These are phyloP conservation scores for Auricularia heimuer DNA, from an alignment of 768 basidiomycete species.

Conservation along the genomic window DNA sequence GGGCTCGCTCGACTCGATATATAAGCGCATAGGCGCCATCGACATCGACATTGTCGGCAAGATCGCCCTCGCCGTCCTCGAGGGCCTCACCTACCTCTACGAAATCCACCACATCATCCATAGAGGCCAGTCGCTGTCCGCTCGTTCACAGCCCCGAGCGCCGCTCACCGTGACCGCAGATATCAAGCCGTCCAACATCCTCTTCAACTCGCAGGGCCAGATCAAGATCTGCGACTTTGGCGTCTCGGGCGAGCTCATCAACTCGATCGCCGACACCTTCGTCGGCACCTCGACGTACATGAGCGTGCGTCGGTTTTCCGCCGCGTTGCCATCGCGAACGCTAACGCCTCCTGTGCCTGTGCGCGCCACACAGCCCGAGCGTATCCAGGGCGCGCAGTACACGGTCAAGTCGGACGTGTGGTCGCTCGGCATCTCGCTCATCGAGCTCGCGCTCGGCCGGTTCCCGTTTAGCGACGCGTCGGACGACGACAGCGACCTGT, in stretches of 20 bases:
- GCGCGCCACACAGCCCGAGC: slow-evolving; percentile 64
- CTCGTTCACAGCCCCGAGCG: neutral
- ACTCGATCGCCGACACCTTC: slow-evolving; percentile 97
- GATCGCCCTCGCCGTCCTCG: slow-evolving; percentile 90
- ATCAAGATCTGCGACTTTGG: slow-evolving; percentile 99
- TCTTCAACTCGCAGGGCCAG: slow-evolving; percentile 87
- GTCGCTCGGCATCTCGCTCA: slow-evolving; percentile 94
- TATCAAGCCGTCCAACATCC: slow-evolving; percentile 97
- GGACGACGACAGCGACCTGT: slow-evolving; percentile 65
- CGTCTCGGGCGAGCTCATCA: slow-evolving; percentile 96
- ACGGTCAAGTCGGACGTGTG: slow-evolving; percentile 99
- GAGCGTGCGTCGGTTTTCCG: slow-evolving; percentile 51
- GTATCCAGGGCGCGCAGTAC: slow-evolving; percentile 97
- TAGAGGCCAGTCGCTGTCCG: slow-evolving; percentile 57
- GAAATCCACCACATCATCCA: slow-evolving; percentile 97
- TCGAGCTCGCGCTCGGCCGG: slow-evolving; percentile 91
- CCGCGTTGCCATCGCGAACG: too few species aligned
- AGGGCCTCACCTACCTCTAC: slow-evolving; percentile 93
- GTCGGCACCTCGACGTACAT: slow-evolving; percentile 99
- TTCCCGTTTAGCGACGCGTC: slow-evolving; percentile 90
- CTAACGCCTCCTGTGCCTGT: neutral
- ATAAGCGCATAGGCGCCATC: slow-evolving; percentile 91
- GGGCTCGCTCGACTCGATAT: slow-evolving; percentile 87
- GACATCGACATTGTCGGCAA: slow-evolving; percentile 87
- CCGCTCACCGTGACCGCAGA: slow-evolving; percentile 37